Base-by-base conservation (phyloP, 2,329 filamentous ascomycete species). In the Teratosphaeriaceae sp. region DNA sequence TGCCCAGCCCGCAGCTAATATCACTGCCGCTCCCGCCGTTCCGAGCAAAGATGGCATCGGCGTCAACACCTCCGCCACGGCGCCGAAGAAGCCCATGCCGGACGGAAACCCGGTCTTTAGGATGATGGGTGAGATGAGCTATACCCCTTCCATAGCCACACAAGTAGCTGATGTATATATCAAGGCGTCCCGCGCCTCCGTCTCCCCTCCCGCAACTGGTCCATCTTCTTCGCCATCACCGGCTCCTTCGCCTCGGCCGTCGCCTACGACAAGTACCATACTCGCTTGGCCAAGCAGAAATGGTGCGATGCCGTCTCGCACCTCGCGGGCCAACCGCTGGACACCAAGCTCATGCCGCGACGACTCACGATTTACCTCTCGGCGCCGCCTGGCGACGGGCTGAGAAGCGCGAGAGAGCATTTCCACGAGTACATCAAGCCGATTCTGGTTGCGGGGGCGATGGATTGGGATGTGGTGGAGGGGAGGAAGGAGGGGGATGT, bases 391-490 rank as follows among this genome's bases (percentile, higher is more conserved):
- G 87, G 84, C 11, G 90, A 97, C 65, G 84, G 87, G 4, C 69
- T 97, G 42, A 78, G 88, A 44, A 68, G 79, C 31, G 86, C 89
- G n/a, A 84, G 94, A 56, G 88, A 97, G 54, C 89, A 97, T 67
- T 98, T 95, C 66, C 83, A 88, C 58, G 87, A 95, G 63, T 98
- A 96, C 61, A 79, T 96, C 33, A 97, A 97, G 72, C 92, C 92
- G 1, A 78, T 98, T 20, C 70, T 98, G 29, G 85, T 92, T 3
- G 84, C 88, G 2, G 90, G 87, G 1, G 89, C 89, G 0, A 69
- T 97, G 59, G 92, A 98, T 64, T 97, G 94, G 81, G 90, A 96
- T 57, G 94, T 96, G 44, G 78, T 97, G 5, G 90, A 97, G 67
- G 92, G 90, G 4, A 75, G 89, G 41, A 82, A 84, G 61, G 85